Evolutionary conservation across 1,284 basidiomycete genomes (phyloP), one percentile per base, ranked within the genome.

Genomic region (Trametes pubescens): DNA sequence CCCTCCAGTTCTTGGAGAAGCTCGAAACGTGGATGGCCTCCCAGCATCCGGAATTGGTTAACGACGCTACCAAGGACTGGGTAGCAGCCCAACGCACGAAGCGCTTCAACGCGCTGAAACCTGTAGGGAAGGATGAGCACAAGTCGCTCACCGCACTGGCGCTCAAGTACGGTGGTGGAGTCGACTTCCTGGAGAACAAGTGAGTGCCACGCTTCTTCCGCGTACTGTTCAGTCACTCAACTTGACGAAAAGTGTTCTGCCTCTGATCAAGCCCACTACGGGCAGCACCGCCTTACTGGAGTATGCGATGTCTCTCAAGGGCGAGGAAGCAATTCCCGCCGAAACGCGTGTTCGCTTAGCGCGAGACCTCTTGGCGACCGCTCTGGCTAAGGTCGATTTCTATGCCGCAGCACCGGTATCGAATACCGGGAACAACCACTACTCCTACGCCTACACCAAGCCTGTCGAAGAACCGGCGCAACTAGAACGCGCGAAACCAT

Each of bases 1-100:
- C 13, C 11, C 24, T 48, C 14, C 22, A 29, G 24, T 48, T 48
- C 21, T 47, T 47, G 44, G 44, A 47, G 21, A 47, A 24, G 21
- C 24, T 47, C 22, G 22, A 48, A 16, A 29, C 14, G 24, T 48
- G 22, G 47, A 24, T 48, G 4, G 24, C 47, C n/a, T 29, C 47
- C 26, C 47, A 26, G 47, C 26, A 48, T 24, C 26, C 47, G 2
- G 24, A 29, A 6, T 2, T 16, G 47, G 11, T 48, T 3, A 16
- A 24, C 9, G 14, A 29, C 47, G 47, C 47, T n/a, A 48, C 47
- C 5, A 48, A 48, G 47, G 22, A 48, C 47, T 48, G 47, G 47
- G 47, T 48, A 11, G 8, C 26, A 6, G 47, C 14, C 9, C 47
- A 48, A 14, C 47, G 47, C 24, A 29, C 47, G 11, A 48, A 48